Percentiles rank a stretch among this genome's conserved stretches.
phyloP scores from a whole-genome alignment of 495 filamentous ascomycete genomes.

The Sabuloglossum arenarium region DNA sequence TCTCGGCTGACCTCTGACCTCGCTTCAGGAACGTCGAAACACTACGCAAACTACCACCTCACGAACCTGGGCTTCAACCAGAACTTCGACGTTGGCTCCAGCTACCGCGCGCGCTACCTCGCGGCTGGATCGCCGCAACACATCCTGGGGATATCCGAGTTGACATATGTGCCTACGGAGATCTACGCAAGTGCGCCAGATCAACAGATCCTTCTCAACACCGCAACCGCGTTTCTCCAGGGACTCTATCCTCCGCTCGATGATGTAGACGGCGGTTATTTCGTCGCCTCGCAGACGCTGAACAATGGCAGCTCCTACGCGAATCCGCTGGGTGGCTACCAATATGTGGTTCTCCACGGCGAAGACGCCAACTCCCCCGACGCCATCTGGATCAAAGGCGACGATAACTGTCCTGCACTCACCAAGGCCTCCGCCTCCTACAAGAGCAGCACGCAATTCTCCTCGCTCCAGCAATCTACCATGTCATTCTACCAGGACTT shows the following conservation, averaged over 20 bases:
- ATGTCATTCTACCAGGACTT: constrained; percentile 41
- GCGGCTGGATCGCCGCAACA: constrained; percentile 23
- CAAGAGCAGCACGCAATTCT: constrained; percentile 40
- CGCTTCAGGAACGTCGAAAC: background rate
- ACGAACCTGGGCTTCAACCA: constrained; percentile 40
- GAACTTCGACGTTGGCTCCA: constrained; percentile 36
- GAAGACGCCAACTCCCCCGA: constrained; percentile 30
- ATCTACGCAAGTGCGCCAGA: constrained; percentile 33
- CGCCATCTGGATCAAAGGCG: constrained; percentile 34
- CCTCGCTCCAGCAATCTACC: constrained; percentile 28
- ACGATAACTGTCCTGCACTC: constrained; percentile 38
- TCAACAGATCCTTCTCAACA: constrained; percentile 41
- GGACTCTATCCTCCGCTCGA: constrained; percentile 35
- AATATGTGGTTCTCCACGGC: constrained; percentile 32
- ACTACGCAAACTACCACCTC: constrained; percentile 14
- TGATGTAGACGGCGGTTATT: background rate
- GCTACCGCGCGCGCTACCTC: constrained; percentile 42
- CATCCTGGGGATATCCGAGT: constrained; percentile 34
- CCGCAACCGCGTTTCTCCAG: constrained; percentile 35
- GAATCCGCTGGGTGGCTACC: constrained; percentile 37
- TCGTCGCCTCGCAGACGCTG: constrained; percentile 23
- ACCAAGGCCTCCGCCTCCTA: constrained; percentile 49
- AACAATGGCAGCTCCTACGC: constrained; percentile 29
- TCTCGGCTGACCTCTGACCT: background rate
- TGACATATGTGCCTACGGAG: constrained; percentile 35